Percentiles rank a stretch among this genome's conserved stretches.
These are phyloP conservation scores for Cutaneotrichosporon sp. DNA, from an alignment of 1,284 basidiomycete species.

Conservation along the genomic window DNA sequence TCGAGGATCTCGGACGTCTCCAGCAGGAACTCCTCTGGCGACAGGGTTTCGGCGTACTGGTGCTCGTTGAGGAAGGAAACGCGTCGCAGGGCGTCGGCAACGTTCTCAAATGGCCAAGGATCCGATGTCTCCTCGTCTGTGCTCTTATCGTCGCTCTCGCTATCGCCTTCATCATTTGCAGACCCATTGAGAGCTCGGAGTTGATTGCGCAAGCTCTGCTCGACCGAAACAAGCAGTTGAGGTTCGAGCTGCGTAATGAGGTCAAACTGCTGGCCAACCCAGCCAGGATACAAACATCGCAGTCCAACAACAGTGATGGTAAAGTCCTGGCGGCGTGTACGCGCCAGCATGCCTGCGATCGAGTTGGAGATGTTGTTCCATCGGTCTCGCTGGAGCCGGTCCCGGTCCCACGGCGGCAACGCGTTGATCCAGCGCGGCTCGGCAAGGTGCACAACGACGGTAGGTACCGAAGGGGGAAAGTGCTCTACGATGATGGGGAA, in stretches of 20 bases:
- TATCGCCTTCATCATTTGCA: not conserved
- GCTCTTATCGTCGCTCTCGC: too few species aligned
- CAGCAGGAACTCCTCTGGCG: conserved; percentile 1
- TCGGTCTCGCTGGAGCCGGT: not conserved
- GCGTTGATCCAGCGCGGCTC: conserved; percentile 9
- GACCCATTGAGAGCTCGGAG: not conserved
- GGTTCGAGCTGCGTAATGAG: conserved; percentile 1
- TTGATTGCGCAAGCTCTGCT: not conserved
- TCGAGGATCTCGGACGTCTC: conserved; percentile 6
- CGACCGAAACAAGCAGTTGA: conserved; percentile 1
- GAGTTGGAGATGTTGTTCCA: conserved; percentile 2
- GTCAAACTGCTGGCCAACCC: not conserved
- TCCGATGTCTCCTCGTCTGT: not conserved
- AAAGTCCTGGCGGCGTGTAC: not conserved
- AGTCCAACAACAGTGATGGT: conserved; percentile 5
- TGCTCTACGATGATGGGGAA: not conserved
- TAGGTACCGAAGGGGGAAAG: not conserved
- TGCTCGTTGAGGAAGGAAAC: conserved; percentile 2
- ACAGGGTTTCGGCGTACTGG: conserved; percentile 5
- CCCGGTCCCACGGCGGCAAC: conserved; percentile 1
- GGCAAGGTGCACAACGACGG: conserved; percentile 6
- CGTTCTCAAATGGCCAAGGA: not conserved
- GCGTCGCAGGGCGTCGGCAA: not conserved
- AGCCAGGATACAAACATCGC: not conserved
- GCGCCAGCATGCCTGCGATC: conserved; percentile 1